Conservation (phyloP, 2,329 filamentous ascomycete genomes). For the Alternaria sp. region DNA sequence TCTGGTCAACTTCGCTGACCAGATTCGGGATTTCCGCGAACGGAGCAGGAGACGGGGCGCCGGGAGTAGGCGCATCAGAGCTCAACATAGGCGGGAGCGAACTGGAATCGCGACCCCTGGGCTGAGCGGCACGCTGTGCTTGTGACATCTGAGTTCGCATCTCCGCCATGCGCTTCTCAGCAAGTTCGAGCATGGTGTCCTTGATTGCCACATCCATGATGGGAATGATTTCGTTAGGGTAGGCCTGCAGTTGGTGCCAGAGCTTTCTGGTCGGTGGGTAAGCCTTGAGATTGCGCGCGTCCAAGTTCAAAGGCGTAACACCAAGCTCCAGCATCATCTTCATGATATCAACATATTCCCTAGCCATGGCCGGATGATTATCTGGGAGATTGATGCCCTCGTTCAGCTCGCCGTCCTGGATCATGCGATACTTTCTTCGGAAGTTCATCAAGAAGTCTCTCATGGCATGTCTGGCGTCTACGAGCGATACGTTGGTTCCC, state of each 20-base stretch:
- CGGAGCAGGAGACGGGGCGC: constrained; percentile 43
- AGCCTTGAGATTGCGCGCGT: constrained; percentile 87
- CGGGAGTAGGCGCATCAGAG: constrained; percentile 71
- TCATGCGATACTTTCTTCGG: constrained; percentile 92
- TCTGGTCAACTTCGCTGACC: constrained; percentile 78
- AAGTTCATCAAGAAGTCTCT: constrained; percentile 94
- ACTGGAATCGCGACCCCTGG: constrained; percentile 63
- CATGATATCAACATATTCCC: constrained; percentile 84
- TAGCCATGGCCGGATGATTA: constrained; percentile 75
- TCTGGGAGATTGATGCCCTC: constrained; percentile 72
- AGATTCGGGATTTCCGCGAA: constrained; percentile 70
- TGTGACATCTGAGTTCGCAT: constrained; percentile 67
- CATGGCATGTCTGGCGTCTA: constrained; percentile 86
- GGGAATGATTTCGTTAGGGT: constrained; percentile 94
- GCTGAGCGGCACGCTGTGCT: constrained; percentile 58
- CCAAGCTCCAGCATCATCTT: constrained; percentile 92
- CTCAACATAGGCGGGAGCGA: constrained; percentile 81
- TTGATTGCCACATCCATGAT: constrained; percentile 96
- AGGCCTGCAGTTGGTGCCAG: constrained; percentile 93
- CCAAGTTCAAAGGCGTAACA: constrained; percentile 83
- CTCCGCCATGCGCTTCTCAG: constrained; percentile 78
- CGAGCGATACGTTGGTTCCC: constrained; percentile 96
- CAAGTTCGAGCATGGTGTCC: constrained; percentile 90
- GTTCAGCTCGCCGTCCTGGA: constrained; percentile 82
- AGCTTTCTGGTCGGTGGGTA: constrained; percentile 93